Base-by-base conservation (phyloP, 306 rosid species). In the Cicer judaicum region DNA sequence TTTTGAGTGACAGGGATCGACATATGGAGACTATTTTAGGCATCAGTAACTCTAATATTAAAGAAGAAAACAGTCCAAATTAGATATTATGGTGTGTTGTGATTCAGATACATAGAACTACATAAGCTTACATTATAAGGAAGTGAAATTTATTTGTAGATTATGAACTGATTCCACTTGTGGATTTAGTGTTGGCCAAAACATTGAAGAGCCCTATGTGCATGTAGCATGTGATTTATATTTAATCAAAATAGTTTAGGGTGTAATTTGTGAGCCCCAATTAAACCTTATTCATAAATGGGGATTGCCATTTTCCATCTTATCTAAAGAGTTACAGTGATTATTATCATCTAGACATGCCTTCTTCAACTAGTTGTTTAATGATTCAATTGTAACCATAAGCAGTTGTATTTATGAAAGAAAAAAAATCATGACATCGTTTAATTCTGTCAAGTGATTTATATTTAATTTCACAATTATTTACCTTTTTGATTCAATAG, bases 21-120 rank as follows among this genome's bases (percentile, higher is more conserved):
- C 84, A 86, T 10, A 72, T 82, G 85, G 90, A 87, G 80, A 79
- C 83, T 61, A 84, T 88, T 64, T 84, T 89, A 60, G 84, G 87
- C 66, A 14, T 59, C 18, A 53, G 69, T 54, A 78, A 75, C 24
- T 73, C 84, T 7, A 15, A 29, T 4, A 29, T 7, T 7, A 59
- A 76, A 21, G 75, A 55, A 7, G 71, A 60, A 47, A 46, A 7
- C 57, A 40, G 8, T 60, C 3, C 39, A 13, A 39, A 50, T 47
- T 81, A 85, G 76, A 15, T 34, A 61, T 36, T 7, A 57, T 73
- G 74, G 42, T 42, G 29, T 43, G 39, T 48, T 21, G 57, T 40
- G 15, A 56, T 40, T 77, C 78, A 47, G 57, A 73, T 72, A 6
- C 68, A 70, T 43, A 80, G 56, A 70, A 80, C 76, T 40, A 49